phyloP scores from a whole-genome alignment of 2,329 filamentous ascomycete species.

The Gnomoniopsis smithogilvyi region DNA sequence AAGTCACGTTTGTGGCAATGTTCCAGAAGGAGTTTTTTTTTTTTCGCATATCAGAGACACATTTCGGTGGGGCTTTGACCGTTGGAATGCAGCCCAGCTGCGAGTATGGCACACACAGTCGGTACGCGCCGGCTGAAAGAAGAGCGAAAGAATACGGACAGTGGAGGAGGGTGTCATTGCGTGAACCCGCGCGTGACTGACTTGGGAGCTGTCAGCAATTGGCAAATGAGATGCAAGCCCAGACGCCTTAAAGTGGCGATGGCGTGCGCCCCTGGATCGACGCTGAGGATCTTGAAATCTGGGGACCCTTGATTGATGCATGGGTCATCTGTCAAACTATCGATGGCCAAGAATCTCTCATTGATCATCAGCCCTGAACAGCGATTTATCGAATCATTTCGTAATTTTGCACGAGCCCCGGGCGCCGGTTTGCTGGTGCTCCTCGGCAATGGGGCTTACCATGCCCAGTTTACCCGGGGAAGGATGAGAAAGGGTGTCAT shows the following conservation, averaged over 20 bases:
- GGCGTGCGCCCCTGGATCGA: background rate
- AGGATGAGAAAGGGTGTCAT: background rate
- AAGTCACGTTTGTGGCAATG: slow-evolving; percentile 1
- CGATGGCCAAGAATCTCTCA: no score
- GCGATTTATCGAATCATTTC: no score
- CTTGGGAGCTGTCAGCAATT: background rate
- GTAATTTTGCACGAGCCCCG: no score
- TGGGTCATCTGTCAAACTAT: no score
- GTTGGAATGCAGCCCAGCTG: background rate
- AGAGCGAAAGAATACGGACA: background rate
- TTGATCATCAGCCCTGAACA: background rate
- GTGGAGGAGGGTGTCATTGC: background rate
- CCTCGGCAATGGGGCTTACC: background rate
- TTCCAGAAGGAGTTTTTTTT: background rate
- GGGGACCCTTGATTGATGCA: background rate
- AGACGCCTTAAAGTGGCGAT: background rate
- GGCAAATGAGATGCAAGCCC: background rate
- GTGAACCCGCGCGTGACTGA: background rate
- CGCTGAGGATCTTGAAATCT: background rate
- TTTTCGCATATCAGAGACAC: background rate
- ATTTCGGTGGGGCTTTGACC: background rate
- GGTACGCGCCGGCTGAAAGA: no score
- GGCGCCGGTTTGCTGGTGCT: background rate
- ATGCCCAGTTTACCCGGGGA: no score
- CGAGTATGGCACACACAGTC: background rate